phyloP scores from a whole-genome alignment of 768 basidiomycete species.

The Heimioporus sp. region DNA sequence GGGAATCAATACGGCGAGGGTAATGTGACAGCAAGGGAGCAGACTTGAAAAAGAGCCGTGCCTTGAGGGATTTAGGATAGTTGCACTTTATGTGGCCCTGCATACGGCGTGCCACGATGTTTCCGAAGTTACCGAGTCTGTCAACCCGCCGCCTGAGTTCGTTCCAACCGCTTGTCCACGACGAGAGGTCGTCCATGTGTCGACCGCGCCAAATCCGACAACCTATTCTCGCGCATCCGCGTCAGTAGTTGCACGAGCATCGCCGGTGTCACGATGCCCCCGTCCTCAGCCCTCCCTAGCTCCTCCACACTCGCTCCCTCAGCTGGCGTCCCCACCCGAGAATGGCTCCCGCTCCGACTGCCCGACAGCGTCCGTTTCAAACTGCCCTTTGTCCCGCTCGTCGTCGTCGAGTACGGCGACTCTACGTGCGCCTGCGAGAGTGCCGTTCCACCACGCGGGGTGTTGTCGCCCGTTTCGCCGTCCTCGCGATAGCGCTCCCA shows the following conservation, averaged over 20 bases:
- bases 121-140: too few relatives aligned
- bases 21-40: too few relatives aligned
- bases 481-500: conserved; percentile 86
- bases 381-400: conserved; percentile 10
- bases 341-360: conserved; percentile 24
- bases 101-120: too few relatives aligned
- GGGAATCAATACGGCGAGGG: too few relatives aligned
- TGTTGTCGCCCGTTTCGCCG: conserved; percentile 9
- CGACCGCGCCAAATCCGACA: conserved; percentile 55
- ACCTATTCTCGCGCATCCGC: conserved; percentile 64
- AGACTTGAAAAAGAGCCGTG: too few relatives aligned
- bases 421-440: conserved; percentile 10
- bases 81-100: too few relatives aligned
- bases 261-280: conserved; percentile 49
- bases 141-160: conserved; percentile 59
- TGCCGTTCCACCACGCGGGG: conserved; percentile 17
- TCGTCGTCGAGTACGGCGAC: conserved; percentile 19
- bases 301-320: conserved; percentile 17
- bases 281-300: conserved; percentile 8
- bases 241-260: conserved; percentile 55
- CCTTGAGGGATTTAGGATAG: too few relatives aligned
- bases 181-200: conserved; percentile 49
- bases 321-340: conserved; percentile 28
- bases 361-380: conserved; percentile 22
- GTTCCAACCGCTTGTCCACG: conserved; percentile 72